Evolutionary conservation across 192 early-diverging fungal species (phyloP).

Genomic region (Polychytrium aggregatum): DNA sequence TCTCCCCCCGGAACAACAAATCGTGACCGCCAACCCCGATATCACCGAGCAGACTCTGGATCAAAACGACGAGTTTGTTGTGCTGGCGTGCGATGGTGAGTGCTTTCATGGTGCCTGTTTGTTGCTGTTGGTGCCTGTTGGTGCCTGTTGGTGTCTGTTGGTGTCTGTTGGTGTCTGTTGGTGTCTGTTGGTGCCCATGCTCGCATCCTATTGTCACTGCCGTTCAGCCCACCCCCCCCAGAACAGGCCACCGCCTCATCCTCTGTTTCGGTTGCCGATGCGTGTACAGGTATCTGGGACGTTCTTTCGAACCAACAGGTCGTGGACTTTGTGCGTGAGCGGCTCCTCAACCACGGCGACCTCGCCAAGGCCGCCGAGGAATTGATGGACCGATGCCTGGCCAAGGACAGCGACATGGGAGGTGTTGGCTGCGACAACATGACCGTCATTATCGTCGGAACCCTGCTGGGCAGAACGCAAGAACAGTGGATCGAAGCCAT

Average conservation of each 20-base stretch:
- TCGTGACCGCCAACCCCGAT: slow-evolving; percentile 88
- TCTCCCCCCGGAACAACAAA: slow-evolving; percentile 74
- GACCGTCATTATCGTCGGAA: slow-evolving; percentile 86
- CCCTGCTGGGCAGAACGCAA: slow-evolving; percentile 65
- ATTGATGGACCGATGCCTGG: slow-evolving; percentile 88
- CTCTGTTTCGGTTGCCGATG: no score
- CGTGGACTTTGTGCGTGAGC: slow-evolving; percentile 69
- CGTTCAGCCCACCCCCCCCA: no score
- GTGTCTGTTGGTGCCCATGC: no score
- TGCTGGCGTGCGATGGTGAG: slow-evolving; percentile 91
- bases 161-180: no score
- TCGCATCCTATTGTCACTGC: no score
- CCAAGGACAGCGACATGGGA: slow-evolving; percentile 73
- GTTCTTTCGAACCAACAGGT: slow-evolving; percentile 85
- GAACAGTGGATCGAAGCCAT: slow-evolving; percentile 63
- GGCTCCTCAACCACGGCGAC: slow-evolving; percentile 47
- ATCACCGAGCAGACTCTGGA: slow-evolving; percentile 47
- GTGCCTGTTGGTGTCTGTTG: no score
- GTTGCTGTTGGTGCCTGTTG: no score
- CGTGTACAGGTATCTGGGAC: slow-evolving; percentile 95
- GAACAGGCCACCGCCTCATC: no score
- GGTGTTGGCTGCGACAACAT: slow-evolving; percentile 99
- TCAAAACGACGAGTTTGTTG: slow-evolving; percentile 82
- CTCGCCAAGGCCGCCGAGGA: slow-evolving; percentile 69
- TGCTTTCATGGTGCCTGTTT: background rate